Conservation (phyloP, 768 basidiomycete genomes). For the Lentinula guzmanii region DNA sequence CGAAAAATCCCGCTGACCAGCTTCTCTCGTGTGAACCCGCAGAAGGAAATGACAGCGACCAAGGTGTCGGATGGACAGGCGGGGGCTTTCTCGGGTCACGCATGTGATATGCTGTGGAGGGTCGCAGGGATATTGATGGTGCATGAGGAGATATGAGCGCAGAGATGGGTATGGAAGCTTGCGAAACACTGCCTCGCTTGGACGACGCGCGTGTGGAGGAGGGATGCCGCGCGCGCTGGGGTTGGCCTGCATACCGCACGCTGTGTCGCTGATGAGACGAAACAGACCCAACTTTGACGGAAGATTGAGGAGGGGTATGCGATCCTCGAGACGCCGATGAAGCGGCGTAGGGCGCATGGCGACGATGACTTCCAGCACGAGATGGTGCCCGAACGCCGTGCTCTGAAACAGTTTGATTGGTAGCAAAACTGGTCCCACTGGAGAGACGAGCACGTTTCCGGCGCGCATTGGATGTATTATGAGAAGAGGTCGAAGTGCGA, state of each 20-base stretch:
- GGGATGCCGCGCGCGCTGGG: not conserved
- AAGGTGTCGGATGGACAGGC: constrained; percentile 8
- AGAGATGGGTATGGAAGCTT: constrained; percentile 6
- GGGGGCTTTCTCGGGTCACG: constrained; percentile 44
- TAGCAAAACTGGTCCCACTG: not conserved
- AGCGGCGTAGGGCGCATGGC: not conserved
- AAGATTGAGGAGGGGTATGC: not conserved
- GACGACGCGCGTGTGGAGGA: not conserved
- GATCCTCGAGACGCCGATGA: not conserved
- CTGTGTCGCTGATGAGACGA: not conserved
- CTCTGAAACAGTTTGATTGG: not conserved
- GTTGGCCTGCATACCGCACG: not conserved
- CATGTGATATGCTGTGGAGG: constrained; percentile 38
- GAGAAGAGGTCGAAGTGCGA: not conserved
- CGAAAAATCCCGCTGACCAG: not conserved
- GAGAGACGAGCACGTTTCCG: constrained; percentile 2
- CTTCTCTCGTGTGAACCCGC: not conserved
- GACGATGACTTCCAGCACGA: not conserved
- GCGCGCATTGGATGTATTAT: not conserved
- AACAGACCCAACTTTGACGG: not conserved
- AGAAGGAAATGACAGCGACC: constrained; percentile 1
- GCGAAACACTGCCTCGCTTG: not conserved
- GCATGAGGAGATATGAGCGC: constrained; percentile 40
- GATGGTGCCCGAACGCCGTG: not conserved
- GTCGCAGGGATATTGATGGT: constrained; percentile 36